These are phyloP conservation scores for Podospora conica DNA, from an alignment of 495 filamentous ascomycete genomes.

Conservation along the genomic window DNA sequence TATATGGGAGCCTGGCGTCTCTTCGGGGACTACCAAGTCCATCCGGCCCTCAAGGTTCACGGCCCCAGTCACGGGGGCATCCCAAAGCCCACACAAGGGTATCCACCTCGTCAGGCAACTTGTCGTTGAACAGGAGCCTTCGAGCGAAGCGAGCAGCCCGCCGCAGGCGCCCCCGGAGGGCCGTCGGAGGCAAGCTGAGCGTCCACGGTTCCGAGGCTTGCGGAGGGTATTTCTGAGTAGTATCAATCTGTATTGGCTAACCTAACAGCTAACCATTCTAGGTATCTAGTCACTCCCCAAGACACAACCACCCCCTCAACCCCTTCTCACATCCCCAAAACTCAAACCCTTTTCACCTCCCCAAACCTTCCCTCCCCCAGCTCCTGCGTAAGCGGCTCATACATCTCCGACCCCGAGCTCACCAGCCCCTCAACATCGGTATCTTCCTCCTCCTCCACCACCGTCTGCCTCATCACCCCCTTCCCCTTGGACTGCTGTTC, in stretches of 20 bases:
- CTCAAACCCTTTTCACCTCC: not conserved
- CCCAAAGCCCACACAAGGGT: too few relatives aligned
- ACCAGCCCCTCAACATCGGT: not conserved
- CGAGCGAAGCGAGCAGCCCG: too few relatives aligned
- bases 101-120: too few relatives aligned
- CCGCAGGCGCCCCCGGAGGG: too few relatives aligned
- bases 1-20: too few relatives aligned
- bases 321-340: not conserved
- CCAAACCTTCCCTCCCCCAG: not conserved
- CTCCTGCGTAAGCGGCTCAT: not conserved
- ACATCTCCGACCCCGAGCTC: constrained; percentile 5
- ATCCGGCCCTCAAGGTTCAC: not conserved
- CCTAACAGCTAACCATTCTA: not conserved
- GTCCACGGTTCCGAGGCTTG: too few relatives aligned
- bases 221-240: too few relatives aligned
- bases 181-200: too few relatives aligned
- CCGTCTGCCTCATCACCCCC: constrained; percentile 32
- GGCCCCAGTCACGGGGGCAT: too few relatives aligned
- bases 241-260: not conserved
- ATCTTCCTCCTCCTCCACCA: constrained; percentile 16
- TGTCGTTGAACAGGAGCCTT: too few relatives aligned
- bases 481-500: constrained; percentile 23
- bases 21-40: not conserved
- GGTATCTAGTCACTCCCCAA: not conserved
- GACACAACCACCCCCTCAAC: not conserved